Evolutionary conservation across 208 protist species (phyloP).

Genomic region (Crithidia thermophila): DNA sequence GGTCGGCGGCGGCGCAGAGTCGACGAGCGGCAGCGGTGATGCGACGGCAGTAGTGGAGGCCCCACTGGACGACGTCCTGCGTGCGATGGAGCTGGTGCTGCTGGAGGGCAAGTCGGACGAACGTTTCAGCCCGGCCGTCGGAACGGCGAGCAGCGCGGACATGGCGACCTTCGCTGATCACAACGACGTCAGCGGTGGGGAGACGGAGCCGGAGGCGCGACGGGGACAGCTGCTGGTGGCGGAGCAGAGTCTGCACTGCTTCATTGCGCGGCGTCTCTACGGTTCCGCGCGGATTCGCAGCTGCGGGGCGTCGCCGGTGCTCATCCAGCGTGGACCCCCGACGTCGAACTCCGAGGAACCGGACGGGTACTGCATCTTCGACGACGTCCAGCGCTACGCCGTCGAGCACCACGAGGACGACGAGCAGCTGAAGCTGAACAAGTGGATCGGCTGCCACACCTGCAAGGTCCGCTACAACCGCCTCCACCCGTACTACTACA

Average conservation of each 20-base stretch:
- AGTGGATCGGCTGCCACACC: constrained; percentile 78
- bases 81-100: constrained; percentile 48
- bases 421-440: constrained; percentile 47
- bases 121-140: constrained; percentile 19
- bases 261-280: constrained; percentile 76
- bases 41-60: constrained; percentile 19
- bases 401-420: constrained; percentile 44
- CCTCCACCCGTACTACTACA: constrained; percentile 97
- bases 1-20: not conserved
- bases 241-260: constrained; percentile 63
- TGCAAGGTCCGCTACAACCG: constrained; percentile 87
- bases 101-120: constrained; percentile 39
- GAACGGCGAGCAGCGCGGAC: not conserved
- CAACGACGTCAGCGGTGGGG: not conserved
- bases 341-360: constrained; percentile 66
- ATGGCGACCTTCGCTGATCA: too few relatives aligned
- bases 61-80: constrained; percentile 37
- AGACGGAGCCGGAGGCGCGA: not conserved
- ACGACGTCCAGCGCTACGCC: constrained; percentile 75
- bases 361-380: constrained; percentile 73
- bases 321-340: constrained; percentile 50
- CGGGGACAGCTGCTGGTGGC: constrained; percentile 25
- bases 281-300: constrained; percentile 26
- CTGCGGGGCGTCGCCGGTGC: constrained; percentile 57
- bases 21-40: not conserved